Evolutionary conservation across 2,329 filamentous ascomycete species (phyloP).

Genomic region (Venturia nashicola): DNA sequence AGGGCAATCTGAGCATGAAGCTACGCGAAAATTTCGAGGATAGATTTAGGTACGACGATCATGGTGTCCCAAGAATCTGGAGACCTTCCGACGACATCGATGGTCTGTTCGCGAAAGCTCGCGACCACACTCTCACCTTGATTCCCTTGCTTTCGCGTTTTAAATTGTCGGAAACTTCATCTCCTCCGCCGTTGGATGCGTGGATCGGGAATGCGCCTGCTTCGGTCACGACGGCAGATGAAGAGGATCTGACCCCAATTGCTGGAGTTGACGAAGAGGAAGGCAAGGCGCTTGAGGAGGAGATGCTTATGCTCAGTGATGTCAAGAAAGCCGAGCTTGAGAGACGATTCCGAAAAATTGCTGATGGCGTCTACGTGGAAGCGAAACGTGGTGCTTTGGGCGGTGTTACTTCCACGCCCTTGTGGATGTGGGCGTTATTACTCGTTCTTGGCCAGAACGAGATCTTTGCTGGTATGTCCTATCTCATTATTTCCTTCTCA

Average conservation of each 20-base stretch:
- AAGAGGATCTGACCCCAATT: conserved; percentile 80
- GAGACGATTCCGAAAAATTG: conserved; percentile 94
- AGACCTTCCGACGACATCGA: conserved; percentile 94
- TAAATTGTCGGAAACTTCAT: conserved; percentile 60
- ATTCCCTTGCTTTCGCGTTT: conserved; percentile 85
- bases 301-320: conserved; percentile 90
- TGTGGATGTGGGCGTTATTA: conserved; percentile 87
- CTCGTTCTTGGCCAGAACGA: conserved; percentile 98
- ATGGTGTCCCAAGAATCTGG: conserved; percentile 92
- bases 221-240: conserved; percentile 66
- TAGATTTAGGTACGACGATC: conserved; percentile 96
- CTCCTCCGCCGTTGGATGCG: conserved; percentile 66
- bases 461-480: conserved; percentile 70
- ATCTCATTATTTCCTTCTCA: conserved; percentile 6
- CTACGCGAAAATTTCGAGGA: conserved; percentile 97
- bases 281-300: conserved; percentile 86
- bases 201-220: conserved; percentile 73
- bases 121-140: conserved; percentile 81
- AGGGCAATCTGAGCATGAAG: conserved; percentile 91
- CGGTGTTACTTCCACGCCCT: conserved; percentile 81
- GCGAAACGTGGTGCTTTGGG: conserved; percentile 95
- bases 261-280: conserved; percentile 92
- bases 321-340: conserved; percentile 83
- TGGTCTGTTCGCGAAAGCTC: conserved; percentile 80
- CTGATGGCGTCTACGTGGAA: conserved; percentile 94